A percentile compares a stretch with the other conserved stretches of the same genome.
These are phyloP conservation scores for Monascus purpureus DNA, from an alignment of 495 filamentous ascomycete genomes.

Conservation along the genomic window DNA sequence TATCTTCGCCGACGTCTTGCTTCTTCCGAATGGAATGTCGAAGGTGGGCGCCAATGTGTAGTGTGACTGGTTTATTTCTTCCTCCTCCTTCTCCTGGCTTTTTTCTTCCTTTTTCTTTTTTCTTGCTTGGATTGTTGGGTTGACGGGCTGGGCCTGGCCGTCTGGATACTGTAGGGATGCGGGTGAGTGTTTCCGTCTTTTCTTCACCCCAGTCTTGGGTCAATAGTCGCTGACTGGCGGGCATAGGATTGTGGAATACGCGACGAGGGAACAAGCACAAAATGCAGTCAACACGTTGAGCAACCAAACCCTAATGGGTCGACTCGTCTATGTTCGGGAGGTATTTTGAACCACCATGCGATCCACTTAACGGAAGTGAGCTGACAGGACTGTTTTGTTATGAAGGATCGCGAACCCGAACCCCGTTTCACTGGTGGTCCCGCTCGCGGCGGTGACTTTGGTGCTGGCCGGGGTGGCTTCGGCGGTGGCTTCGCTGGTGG, in stretches of 20 bases:
- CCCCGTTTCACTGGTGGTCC: slow-evolving; percentile 78
- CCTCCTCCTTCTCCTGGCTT: slow-evolving; percentile 40
- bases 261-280: slow-evolving; percentile 97
- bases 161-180: slow-evolving; percentile 97
- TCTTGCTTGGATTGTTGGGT: slow-evolving; percentile 88
- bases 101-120: slow-evolving; percentile 39
- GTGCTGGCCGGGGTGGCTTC: slow-evolving; percentile 31
- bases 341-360: slow-evolving; percentile 33
- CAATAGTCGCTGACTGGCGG: too few relatives aligned
- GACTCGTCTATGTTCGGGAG: slow-evolving; percentile 96
- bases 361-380: slow-evolving; percentile 2
- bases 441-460: slow-evolving; percentile 55
- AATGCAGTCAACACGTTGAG: slow-evolving; percentile 94
- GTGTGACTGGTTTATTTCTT: slow-evolving; percentile 69
- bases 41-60: slow-evolving; percentile 98
- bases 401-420: slow-evolving; percentile 92
- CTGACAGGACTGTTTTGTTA: neutral
- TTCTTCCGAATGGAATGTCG: slow-evolving; percentile 99
- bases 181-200: slow-evolving; percentile 51
- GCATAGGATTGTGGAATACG: slow-evolving; percentile 99
- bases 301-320: slow-evolving; percentile 96
- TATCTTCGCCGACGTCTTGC: slow-evolving; percentile 97
- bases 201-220: too few relatives aligned
- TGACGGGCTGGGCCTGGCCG: slow-evolving; percentile 96
- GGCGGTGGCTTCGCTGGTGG: slow-evolving; percentile 33